phyloP scores from a whole-genome alignment of 345 rosid genomes.

The Citrus cavaleriei region DNA sequence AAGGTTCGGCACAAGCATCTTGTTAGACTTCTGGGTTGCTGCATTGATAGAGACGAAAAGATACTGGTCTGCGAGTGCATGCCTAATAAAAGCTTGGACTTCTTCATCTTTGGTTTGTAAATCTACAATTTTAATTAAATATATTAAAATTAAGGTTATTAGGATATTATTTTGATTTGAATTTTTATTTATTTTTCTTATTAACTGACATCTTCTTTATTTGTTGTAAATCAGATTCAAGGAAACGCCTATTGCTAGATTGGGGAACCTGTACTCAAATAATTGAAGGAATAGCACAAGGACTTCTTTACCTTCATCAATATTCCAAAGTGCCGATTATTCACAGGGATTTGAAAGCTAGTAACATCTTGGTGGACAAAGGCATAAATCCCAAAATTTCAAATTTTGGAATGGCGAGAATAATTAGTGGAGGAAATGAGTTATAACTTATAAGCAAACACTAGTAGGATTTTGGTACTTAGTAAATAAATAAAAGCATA shows the following conservation, averaged over 20 bases:
- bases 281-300: constrained; percentile 40
- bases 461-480: constrained; percentile 13
- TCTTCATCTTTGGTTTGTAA: constrained; percentile 42
- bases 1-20: constrained; percentile 56
- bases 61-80: constrained; percentile 26
- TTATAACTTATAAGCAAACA: neutral
- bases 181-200: neutral
- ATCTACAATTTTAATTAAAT: too few relatives aligned
- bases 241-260: neutral
- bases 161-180: neutral
- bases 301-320: constrained; percentile 49
- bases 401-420: constrained; percentile 34
- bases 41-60: constrained; percentile 33
- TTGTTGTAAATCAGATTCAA: too few relatives aligned
- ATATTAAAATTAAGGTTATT: too few relatives aligned
- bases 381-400: constrained; percentile 46
- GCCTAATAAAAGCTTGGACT: constrained; percentile 31
- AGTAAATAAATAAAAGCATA: neutral
- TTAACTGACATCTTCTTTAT: too few relatives aligned
- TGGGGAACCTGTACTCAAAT: constrained; percentile 24
- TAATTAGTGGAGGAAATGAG: neutral
- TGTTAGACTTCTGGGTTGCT: constrained; percentile 43
- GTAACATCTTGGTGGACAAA: constrained; percentile 42
- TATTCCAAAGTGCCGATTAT: constrained; percentile 45
- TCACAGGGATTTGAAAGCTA: constrained; percentile 24